phyloP scores from a whole-genome alignment of 371 early-diverging fungal genomes.

The Syncephalis plumigaleata region DNA sequence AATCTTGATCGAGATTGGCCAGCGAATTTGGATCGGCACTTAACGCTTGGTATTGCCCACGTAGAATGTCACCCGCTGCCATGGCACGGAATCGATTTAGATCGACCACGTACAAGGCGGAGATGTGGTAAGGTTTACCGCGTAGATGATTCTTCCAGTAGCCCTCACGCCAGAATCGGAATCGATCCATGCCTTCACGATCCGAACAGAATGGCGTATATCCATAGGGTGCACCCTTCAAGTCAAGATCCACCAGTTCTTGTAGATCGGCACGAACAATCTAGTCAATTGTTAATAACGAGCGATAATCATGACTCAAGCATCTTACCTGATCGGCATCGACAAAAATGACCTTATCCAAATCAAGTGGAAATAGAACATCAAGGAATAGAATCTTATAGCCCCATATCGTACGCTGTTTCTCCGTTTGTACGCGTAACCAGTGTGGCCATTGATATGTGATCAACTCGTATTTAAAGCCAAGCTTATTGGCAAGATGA shows the following conservation, averaged over 20 bases:
- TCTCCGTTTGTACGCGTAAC: slow-evolving; percentile 78
- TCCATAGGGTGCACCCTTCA: slow-evolving; percentile 84
- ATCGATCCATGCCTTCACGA: slow-evolving; percentile 87
- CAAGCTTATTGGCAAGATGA: slow-evolving; percentile 60
- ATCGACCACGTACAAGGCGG: slow-evolving; percentile 89
- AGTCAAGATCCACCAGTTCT: slow-evolving; percentile 77
- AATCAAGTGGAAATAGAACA: slow-evolving; percentile 80
- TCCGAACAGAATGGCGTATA: slow-evolving; percentile 90
- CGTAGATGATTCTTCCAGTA: slow-evolving; percentile 82
- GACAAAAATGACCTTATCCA: slow-evolving; percentile 94
- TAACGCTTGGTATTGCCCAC: slow-evolving; percentile 83
- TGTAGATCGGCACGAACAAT: slow-evolving; percentile 87
- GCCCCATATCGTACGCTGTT: slow-evolving; percentile 94
- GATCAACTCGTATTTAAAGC: slow-evolving; percentile 82
- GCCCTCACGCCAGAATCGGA: slow-evolving; percentile 91
- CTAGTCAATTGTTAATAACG: slow-evolving; percentile 10
- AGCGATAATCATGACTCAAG: no score
- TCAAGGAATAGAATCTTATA: slow-evolving; percentile 96
- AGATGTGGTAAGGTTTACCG: slow-evolving; percentile 89
- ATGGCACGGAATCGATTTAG: slow-evolving; percentile 74
- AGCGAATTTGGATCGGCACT: slow-evolving; percentile 75
- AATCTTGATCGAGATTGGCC: slow-evolving; percentile 91
- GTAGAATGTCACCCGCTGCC: slow-evolving; percentile 85
- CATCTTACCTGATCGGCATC: slow-evolving; percentile 79
- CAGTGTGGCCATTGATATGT: slow-evolving; percentile 97